These are phyloP conservation scores for Chlorophyllum brunneum DNA, from an alignment of 768 basidiomycete genomes.

Conservation along the genomic window DNA sequence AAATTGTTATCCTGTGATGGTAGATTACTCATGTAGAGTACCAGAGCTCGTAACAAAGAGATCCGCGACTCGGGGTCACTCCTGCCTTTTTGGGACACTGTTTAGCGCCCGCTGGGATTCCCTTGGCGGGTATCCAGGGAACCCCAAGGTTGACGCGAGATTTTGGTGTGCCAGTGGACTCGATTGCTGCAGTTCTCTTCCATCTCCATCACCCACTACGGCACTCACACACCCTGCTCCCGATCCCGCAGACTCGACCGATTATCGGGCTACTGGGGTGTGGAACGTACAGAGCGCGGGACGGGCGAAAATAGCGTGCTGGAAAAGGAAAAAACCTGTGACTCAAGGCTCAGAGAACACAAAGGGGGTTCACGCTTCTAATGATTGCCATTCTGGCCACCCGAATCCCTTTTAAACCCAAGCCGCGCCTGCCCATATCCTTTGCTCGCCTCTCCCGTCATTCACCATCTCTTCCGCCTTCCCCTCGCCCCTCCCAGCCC, in stretches of 20 bases:
- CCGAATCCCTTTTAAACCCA: conserved; percentile 9
- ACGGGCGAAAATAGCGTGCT: no score
- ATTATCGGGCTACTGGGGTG: no score
- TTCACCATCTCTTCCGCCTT: conserved; percentile 31
- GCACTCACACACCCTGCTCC: neutral
- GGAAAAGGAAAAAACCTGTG: no score
- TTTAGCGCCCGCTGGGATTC: conserved; percentile 14
- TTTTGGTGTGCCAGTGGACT: no score
- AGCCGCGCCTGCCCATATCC: conserved; percentile 10
- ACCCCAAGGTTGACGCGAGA: no score
- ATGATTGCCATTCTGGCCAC: neutral
- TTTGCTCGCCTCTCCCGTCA: conserved; percentile 22
- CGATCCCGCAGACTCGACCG: no score
- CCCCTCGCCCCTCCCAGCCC: conserved; percentile 18
- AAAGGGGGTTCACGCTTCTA: conserved; percentile 1
- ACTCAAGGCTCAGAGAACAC: no score
- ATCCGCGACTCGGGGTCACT: conserved; percentile 16
- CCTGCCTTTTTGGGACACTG: conserved; percentile 15
- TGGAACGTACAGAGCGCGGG: no score
- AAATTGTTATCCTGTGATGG: conserved; percentile 32
- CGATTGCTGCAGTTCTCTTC: conserved; percentile 1
- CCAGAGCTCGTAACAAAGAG: conserved; percentile 14
- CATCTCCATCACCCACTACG: conserved; percentile 5
- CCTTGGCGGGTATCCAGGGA: neutral
- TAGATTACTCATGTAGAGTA: conserved; percentile 11